These are phyloP conservation scores for Lepiota brunneoincarnata DNA, from an alignment of 768 basidiomycete genomes.

Conservation along the genomic window DNA sequence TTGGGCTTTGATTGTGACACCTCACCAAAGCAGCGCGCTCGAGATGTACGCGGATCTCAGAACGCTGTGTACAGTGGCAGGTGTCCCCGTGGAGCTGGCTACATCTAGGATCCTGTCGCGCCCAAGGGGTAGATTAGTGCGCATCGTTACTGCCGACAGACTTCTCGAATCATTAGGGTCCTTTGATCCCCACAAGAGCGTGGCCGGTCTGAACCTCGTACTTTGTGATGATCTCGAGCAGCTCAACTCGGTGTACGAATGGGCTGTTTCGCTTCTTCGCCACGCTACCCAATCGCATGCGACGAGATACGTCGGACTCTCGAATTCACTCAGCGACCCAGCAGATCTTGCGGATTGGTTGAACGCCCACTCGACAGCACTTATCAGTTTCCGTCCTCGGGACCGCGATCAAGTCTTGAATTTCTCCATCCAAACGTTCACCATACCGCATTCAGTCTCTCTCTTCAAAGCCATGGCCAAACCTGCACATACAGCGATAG, in stretches of 20 bases:
- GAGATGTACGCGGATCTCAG: slow-evolving; percentile 58
- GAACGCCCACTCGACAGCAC: slow-evolving; percentile 54
- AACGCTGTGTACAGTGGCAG: slow-evolving; percentile 30
- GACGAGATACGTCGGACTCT: slow-evolving; percentile 75
- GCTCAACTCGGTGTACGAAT: slow-evolving; percentile 78
- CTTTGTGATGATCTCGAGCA: slow-evolving; percentile 86
- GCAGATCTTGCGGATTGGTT: slow-evolving; percentile 84
- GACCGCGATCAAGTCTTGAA: slow-evolving; percentile 81
- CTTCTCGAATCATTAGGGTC: slow-evolving; percentile 44
- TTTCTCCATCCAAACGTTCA: slow-evolving; percentile 72
- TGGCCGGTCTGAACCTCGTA: slow-evolving; percentile 56
- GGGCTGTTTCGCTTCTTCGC: slow-evolving; percentile 71
- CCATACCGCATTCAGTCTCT: slow-evolving; percentile 80
- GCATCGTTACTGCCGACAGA: slow-evolving; percentile 52
- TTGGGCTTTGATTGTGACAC: slow-evolving; percentile 64
- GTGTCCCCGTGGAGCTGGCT: slow-evolving; percentile 36
- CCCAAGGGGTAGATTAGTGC: slow-evolving; percentile 43
- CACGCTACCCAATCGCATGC: slow-evolving; percentile 58
- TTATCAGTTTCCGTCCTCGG: slow-evolving; percentile 77
- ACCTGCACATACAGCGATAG: slow-evolving; percentile 80
- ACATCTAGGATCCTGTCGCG: slow-evolving; percentile 22
- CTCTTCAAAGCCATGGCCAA: slow-evolving; percentile 92
- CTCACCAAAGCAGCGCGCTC: slow-evolving; percentile 51
- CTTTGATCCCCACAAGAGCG: slow-evolving; percentile 22
- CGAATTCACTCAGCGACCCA: slow-evolving; percentile 78